These are phyloP conservation scores for Dictyostelium intermedium DNA, from an alignment of 78 protist species.

Conservation along the genomic window DNA sequence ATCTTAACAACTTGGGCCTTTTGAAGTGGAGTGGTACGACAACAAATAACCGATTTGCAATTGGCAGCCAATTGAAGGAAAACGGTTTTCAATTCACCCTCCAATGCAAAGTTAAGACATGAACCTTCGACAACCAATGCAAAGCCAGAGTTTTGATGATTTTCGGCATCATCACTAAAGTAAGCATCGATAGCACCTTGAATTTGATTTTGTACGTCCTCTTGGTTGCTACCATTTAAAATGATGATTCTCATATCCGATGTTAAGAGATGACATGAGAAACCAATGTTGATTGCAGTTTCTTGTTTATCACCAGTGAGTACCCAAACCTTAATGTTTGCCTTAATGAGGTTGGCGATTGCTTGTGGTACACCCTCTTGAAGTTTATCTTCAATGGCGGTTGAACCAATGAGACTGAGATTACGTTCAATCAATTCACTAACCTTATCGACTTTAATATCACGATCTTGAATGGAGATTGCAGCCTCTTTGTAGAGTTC, in stretches of 20 bases:
- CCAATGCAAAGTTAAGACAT: constrained; percentile 60
- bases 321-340: constrained; percentile 89
- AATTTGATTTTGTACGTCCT: constrained; percentile 40
- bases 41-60: constrained; percentile 88
- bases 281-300: constrained; percentile 96
- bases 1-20: constrained; percentile 76
- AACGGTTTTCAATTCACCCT: constrained; percentile 25
- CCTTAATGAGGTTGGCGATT: constrained; percentile 75
- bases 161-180: constrained; percentile 37
- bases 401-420: constrained; percentile 89
- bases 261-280: constrained; percentile 88
- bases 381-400: constrained; percentile 96
- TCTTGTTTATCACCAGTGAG: constrained; percentile 97
- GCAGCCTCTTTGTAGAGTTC: constrained; percentile 72
- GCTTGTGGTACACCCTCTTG: constrained; percentile 93
- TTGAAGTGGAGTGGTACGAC: constrained; percentile 91
- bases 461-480: constrained; percentile 45
- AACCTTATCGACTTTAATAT: constrained; percentile 51
- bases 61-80: constrained; percentile 69
- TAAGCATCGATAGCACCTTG: constrained; percentile 63
- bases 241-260: constrained; percentile 61
- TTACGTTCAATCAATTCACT: constrained; percentile 84
- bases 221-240: constrained; percentile 64
- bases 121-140: constrained; percentile 82
- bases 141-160: constrained; percentile 32